phyloP scores from a whole-genome alignment of 2,329 filamentous ascomycete species.

The Trematosphaeria pertusa region DNA sequence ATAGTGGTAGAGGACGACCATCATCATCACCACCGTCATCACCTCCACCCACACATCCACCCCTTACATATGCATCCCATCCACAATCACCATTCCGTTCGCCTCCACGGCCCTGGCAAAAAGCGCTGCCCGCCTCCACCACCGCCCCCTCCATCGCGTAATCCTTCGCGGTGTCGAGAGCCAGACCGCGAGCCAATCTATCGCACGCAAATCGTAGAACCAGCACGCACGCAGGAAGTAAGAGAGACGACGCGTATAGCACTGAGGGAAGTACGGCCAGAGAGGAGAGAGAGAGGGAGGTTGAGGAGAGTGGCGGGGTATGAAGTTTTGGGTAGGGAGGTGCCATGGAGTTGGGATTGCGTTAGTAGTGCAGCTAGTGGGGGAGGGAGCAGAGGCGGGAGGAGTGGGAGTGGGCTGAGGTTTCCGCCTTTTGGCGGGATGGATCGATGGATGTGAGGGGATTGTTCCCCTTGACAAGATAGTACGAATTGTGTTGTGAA shows the following conservation, averaged over 20 bases:
- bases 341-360: conserved; percentile 46
- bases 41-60: conserved; percentile 26
- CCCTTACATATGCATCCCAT: conserved; percentile 35
- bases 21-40: conserved; percentile 17
- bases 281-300: conserved; percentile 18
- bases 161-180: conserved; percentile 12
- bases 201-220: conserved; percentile 38
- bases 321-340: conserved; percentile 35
- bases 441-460: conserved; percentile 35
- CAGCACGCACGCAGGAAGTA: conserved; percentile 19
- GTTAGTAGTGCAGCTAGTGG: conserved; percentile 36
- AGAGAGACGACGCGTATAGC: conserved; percentile 35
- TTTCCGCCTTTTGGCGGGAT: conserved; percentile 38
- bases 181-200: conserved; percentile 33
- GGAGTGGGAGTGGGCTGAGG: conserved; percentile 18
- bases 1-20: conserved; percentile 16
- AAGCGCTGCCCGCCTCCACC: conserved; percentile 20
- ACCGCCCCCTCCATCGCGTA: conserved; percentile 16
- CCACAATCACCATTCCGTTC: conserved; percentile 18
- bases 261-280: conserved; percentile 24
- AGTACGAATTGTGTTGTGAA: too few relatives aligned
- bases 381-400: conserved; percentile 11
- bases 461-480: too few relatives aligned
- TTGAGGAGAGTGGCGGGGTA: conserved; percentile 40
- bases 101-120: conserved; percentile 29